Base-by-base conservation (phyloP, 139 green algal genomes). In the Chlamydomonas sp. region DNA sequence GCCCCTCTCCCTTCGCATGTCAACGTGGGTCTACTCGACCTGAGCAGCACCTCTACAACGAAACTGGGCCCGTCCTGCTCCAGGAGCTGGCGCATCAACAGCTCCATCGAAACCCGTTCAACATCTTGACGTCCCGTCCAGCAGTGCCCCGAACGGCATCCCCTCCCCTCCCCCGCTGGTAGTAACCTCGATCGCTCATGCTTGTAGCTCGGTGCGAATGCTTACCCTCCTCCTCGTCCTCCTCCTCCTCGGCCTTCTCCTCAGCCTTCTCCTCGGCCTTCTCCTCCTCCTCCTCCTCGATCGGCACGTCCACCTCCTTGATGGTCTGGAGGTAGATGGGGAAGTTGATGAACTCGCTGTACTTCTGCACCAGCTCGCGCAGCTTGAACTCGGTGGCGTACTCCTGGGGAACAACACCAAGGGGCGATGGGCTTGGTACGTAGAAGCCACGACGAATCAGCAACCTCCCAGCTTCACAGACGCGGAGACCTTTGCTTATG, bases 291-390 rank as follows among this genome's bases (percentile, higher is more conserved):
- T 95, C 91, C 59, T 94, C 93, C 63, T 96, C 94, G 80, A 96
- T 90, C 0, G 93, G 93, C 75, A 96, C 95, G 89, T 98, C 94
- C 60, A 94, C 90, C 85, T 95, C 90, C 80, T 94, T 94, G 86
- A 92, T 88, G 1, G 77, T 88, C 80, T 90, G 96, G 58, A 99
- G 90, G 91, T 96, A 98, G 91, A 99, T 99, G 74, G 97, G 97
- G 94, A 98, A 98, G 95, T 98, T 98, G 93, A 99, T 99, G 92
- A 99, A 99, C 94, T 99, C 95, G 76, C 79, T 91, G 94, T 99
- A 99, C 77, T 93, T 91, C 82, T 91, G 86, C 79, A 99, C 96
- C 84, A 99, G 93, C 72, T 96, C 93, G 63, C 89, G 85, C 78
- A 98, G 91, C 86, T 95, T 95, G 59, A 85, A 88, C 87, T 97